A percentile compares a stretch with the other conserved stretches of the same genome.
Evolutionary conservation across 306 rosid genomes (phyloP).

Genomic region (Prosopis cineraria): DNA sequence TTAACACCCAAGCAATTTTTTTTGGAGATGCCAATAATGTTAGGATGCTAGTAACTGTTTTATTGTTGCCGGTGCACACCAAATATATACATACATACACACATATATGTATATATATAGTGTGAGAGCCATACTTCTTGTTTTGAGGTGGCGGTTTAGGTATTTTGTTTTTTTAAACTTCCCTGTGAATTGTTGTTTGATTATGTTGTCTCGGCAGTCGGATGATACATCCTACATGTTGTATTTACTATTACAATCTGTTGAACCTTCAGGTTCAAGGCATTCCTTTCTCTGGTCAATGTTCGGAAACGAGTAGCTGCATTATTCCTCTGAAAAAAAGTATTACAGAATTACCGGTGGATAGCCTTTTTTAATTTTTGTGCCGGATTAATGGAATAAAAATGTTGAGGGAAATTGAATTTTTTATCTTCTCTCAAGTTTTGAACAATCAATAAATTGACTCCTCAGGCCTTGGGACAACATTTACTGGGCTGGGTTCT

Average conservation of each 20-base stretch:
- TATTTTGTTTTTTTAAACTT: conserved; percentile 16
- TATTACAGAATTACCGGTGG: not conserved
- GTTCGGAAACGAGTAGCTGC: not conserved
- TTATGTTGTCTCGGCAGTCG: conserved; percentile 21
- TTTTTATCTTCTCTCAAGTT: not conserved
- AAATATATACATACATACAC: too few relatives aligned
- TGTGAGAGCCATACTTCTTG: conserved; percentile 4
- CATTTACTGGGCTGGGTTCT: not conserved
- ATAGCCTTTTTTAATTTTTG: not conserved
- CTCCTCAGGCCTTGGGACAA: not conserved
- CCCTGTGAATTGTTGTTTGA: conserved; percentile 13
- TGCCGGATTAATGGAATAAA: not conserved
- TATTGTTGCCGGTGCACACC: conserved; percentile 6
- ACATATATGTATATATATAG: too few relatives aligned
- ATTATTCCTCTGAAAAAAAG: not conserved
- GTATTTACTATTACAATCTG: not conserved
- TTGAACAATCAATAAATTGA: not conserved
- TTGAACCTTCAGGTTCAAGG: not conserved
- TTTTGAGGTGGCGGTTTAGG: conserved; percentile 30
- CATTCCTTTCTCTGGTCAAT: not conserved
- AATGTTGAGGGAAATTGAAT: not conserved
- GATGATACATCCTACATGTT: too few relatives aligned
- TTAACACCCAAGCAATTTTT: not conserved
- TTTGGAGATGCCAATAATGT: conserved; percentile 32
- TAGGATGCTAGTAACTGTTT: conserved; percentile 25